A percentile compares a stretch with the other conserved stretches of the same genome.
Evolutionary conservation across 2,329 filamentous ascomycete species (phyloP).

Genomic region (Didymella glomerata): DNA sequence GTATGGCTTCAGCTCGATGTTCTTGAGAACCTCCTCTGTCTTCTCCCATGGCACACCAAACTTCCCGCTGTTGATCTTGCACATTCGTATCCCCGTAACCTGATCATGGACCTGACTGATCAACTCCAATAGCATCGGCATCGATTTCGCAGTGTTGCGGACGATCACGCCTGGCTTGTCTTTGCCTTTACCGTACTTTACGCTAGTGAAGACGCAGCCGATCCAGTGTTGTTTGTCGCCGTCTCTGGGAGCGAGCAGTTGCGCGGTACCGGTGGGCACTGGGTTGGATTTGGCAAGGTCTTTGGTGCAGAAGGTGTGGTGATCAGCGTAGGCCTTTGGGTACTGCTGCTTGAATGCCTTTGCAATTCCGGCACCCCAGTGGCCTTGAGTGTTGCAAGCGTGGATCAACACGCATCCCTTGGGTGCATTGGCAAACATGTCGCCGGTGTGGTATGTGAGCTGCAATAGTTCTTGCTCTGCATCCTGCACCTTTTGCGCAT

Average conservation of each 20-base stretch:
- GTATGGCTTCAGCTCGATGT: conserved; percentile 34
- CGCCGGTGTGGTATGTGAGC: conserved; percentile 48
- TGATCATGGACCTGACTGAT: conserved; percentile 44
- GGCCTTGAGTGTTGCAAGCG: conserved; percentile 66
- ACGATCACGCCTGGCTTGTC: conserved; percentile 58
- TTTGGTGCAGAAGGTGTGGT: conserved; percentile 58
- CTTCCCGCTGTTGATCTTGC: conserved; percentile 65
- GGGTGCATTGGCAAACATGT: conserved; percentile 62
- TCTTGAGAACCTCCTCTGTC: conserved; percentile 55
- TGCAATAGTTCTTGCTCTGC: neutral
- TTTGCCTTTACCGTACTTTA: conserved; percentile 56
- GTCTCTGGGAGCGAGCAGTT: conserved; percentile 62
- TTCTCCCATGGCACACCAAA: conserved; percentile 65
- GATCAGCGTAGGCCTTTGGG: conserved; percentile 59
- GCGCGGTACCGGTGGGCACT: conserved; percentile 56
- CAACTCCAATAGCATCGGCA: conserved; percentile 59
- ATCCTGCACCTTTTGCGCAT: neutral
- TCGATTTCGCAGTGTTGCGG: conserved; percentile 57
- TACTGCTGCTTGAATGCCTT: conserved; percentile 60
- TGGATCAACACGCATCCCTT: conserved; percentile 62
- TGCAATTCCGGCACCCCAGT: conserved; percentile 68
- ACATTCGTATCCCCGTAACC: conserved; percentile 55
- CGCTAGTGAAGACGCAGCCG: conserved; percentile 67
- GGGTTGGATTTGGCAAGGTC: conserved; percentile 33
- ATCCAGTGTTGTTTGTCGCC: conserved; percentile 60